A percentile compares a stretch with the other conserved stretches of the same genome.
Conservation (phyloP, 2,329 filamentous ascomycete genomes). For the Trichoderma sp. region DNA sequence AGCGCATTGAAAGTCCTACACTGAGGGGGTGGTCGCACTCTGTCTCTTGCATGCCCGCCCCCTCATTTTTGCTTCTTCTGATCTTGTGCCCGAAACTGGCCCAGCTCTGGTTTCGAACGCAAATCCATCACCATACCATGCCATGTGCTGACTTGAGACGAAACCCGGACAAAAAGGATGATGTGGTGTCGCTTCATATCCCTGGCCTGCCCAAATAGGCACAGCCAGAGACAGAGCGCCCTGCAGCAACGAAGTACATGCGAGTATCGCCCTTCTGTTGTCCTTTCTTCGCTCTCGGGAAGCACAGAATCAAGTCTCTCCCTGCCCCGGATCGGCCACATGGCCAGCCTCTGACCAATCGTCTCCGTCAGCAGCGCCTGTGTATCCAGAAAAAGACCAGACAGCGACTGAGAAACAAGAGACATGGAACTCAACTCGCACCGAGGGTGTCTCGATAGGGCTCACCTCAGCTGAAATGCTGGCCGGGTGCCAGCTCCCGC, state of each 20-base stretch:
- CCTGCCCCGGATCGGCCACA: conserved; percentile 10
- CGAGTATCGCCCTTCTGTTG: background rate
- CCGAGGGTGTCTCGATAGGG: conserved; percentile 29
- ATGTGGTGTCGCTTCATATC: background rate
- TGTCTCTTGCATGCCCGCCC: background rate
- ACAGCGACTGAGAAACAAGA: background rate
- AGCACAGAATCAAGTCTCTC: background rate
- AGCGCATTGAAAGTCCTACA: background rate
- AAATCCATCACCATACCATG: background rate
- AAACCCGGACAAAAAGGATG: background rate
- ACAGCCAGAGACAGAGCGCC: background rate
- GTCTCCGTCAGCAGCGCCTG: conserved; percentile 23
- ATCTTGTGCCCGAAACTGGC: conserved; percentile 12
- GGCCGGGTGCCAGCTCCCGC: conserved; percentile 19
- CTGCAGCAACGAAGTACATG: too few species aligned
- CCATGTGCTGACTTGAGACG: conserved; percentile 7
- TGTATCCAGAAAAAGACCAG: conserved; percentile 4
- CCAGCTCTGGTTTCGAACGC: background rate
- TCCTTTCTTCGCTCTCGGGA: background rate
- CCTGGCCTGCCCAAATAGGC: conserved; percentile 14
- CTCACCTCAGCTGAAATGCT: conserved; percentile 40
- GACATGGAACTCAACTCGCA: background rate
- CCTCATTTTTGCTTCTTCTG: conserved; percentile 12
- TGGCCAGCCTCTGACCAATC: conserved; percentile 28
- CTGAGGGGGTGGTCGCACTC: background rate